phyloP scores from a whole-genome alignment of 768 basidiomycete species.

The Auriscalpium microsporum region DNA sequence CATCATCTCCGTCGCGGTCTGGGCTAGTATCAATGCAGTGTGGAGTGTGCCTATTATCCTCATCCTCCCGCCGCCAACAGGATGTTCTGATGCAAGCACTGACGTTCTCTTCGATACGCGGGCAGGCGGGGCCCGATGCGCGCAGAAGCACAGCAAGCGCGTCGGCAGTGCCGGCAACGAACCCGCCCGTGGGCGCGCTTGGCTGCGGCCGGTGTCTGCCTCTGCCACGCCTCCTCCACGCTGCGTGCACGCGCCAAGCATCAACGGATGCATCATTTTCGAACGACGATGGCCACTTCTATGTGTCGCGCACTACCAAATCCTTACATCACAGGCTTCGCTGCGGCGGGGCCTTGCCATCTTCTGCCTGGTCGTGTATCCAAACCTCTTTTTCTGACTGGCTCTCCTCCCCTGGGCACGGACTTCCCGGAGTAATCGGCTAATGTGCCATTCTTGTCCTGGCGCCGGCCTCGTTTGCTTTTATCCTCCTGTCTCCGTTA shows the following conservation, averaged over 20 bases:
- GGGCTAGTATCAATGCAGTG: too few relatives aligned
- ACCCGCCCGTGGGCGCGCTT: too few relatives aligned
- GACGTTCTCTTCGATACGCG: too few relatives aligned
- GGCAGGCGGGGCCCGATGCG: background rate
- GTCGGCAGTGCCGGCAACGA: background rate
- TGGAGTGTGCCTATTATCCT: too few relatives aligned
- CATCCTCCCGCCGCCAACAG: too few relatives aligned
- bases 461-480: background rate
- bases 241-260: background rate
- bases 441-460: background rate
- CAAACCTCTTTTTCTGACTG: background rate
- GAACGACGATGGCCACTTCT: background rate
- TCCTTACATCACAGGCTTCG: background rate
- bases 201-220: background rate
- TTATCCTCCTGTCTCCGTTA: background rate
- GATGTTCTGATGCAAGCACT: too few relatives aligned
- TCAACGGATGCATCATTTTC: background rate
- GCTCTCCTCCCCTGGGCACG: background rate
- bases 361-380: background rate
- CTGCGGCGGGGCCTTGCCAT: background rate
- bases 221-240: background rate
- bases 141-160: background rate
- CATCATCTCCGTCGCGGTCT: too few relatives aligned
- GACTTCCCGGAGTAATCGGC: conserved; percentile 2
- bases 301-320: background rate